phyloP scores from a whole-genome alignment of 2,329 filamentous ascomycete genomes.

The Alternaria ventricosa region DNA sequence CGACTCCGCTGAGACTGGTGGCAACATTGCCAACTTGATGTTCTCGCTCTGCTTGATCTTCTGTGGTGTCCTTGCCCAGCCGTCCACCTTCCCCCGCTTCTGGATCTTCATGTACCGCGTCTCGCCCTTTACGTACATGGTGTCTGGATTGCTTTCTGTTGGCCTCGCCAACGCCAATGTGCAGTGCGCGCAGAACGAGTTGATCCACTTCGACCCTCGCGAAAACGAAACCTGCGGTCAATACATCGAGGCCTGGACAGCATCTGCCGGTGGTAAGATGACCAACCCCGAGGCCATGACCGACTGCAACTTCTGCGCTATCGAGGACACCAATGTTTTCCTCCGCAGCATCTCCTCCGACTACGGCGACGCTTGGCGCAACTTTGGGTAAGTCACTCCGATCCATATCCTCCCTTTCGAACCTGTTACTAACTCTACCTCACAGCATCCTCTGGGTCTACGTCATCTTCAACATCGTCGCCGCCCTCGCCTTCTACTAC shows the following conservation, averaged over 20 bases:
- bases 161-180: slow-evolving; percentile 73
- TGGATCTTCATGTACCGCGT: slow-evolving; percentile 87
- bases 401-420: too few relatives aligned
- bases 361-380: slow-evolving; percentile 58
- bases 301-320: slow-evolving; percentile 52
- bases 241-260: slow-evolving; percentile 48
- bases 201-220: slow-evolving; percentile 69
- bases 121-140: slow-evolving; percentile 82
- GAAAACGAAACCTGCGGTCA: slow-evolving; percentile 51
- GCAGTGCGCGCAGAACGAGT: slow-evolving; percentile 72
- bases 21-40: slow-evolving; percentile 76
- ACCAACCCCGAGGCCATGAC: slow-evolving; percentile 38
- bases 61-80: slow-evolving; percentile 73
- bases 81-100: slow-evolving; percentile 70
- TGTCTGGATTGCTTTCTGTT: slow-evolving; percentile 73
- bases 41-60: slow-evolving; percentile 78
- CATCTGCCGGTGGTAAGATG: slow-evolving; percentile 46
- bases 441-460: slow-evolving; percentile 57
- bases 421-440: not conserved
- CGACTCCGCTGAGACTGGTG: slow-evolving; percentile 75
- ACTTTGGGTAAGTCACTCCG: slow-evolving; percentile 53
- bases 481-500: slow-evolving; percentile 61
- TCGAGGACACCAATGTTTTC: slow-evolving; percentile 53
- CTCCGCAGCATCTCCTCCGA: slow-evolving; percentile 50
- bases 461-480: slow-evolving; percentile 59